Percentiles rank a stretch among this genome's conserved stretches.
Evolutionary conservation across 2,329 filamentous ascomycete species (phyloP).

Genomic region (Hypoxylon sp.): DNA sequence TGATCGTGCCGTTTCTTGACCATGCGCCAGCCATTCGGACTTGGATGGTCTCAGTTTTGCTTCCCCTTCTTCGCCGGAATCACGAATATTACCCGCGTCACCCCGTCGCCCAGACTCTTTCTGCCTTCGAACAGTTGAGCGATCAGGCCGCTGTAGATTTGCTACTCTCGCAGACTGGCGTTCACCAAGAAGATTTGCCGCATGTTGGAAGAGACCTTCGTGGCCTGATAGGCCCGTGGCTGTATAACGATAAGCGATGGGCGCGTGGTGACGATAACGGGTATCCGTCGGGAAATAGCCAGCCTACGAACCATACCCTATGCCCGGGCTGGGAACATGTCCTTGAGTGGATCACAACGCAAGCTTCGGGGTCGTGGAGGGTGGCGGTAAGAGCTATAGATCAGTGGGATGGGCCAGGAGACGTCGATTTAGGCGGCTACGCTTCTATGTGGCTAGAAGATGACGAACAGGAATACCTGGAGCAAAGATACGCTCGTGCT

Average conservation of each 20-base stretch:
- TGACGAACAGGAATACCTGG: constrained; percentile 70
- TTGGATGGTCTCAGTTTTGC: constrained; percentile 77
- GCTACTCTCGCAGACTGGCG: constrained; percentile 71
- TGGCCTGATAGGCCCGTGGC: constrained; percentile 80
- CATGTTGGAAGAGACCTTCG: constrained; percentile 75
- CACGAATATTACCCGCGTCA: constrained; percentile 76
- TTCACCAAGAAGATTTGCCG: constrained; percentile 56
- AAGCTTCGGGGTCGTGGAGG: constrained; percentile 72
- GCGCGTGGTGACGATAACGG: constrained; percentile 54
- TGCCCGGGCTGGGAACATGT: constrained; percentile 78
- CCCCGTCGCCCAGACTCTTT: constrained; percentile 66
- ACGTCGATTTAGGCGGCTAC: constrained; percentile 76
- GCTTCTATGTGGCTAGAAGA: constrained; percentile 72
- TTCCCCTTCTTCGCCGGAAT: constrained; percentile 78
- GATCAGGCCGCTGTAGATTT: constrained; percentile 72
- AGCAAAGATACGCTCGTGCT: constrained; percentile 76
- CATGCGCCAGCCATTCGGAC: constrained; percentile 72
- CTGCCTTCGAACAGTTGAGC: constrained; percentile 73
- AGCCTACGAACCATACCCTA: constrained; percentile 52
- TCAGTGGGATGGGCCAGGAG: constrained; percentile 80
- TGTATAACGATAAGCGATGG: constrained; percentile 75
- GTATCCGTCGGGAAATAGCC: constrained; percentile 44
- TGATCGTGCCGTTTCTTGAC: constrained; percentile 77
- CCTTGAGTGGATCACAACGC: constrained; percentile 75
- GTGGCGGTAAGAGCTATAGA: constrained; percentile 75